These are phyloP conservation scores for Phaeosphaeriaceae sp. DNA, from an alignment of 2,329 filamentous ascomycete genomes.

Conservation along the genomic window DNA sequence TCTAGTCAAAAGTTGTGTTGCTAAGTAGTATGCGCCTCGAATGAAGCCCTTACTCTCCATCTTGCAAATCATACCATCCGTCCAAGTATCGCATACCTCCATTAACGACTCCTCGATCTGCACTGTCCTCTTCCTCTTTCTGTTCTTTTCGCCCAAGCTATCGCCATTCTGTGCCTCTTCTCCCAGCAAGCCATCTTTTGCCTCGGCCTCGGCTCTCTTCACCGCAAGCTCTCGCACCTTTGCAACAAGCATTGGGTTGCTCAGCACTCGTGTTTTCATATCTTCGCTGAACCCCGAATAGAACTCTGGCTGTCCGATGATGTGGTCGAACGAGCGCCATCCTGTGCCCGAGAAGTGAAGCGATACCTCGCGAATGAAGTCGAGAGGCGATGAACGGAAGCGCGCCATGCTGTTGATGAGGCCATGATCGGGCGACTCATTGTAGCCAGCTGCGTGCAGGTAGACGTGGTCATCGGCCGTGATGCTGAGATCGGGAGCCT, in stretches of 20 bases:
- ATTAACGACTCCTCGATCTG: slow-evolving; percentile 76
- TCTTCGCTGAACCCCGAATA: slow-evolving; percentile 90
- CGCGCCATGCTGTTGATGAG: slow-evolving; percentile 84
- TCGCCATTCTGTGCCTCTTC: slow-evolving; percentile 54
- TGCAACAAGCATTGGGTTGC: slow-evolving; percentile 73
- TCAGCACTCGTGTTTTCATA: slow-evolving; percentile 81
- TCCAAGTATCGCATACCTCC: slow-evolving; percentile 84
- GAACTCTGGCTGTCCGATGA: slow-evolving; percentile 91
- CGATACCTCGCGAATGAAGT: slow-evolving; percentile 92
- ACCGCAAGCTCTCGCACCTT: slow-evolving; percentile 80
- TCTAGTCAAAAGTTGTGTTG: slow-evolving; percentile 84
- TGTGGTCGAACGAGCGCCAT: slow-evolving; percentile 91
- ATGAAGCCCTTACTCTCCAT: slow-evolving; percentile 96
- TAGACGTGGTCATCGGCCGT: slow-evolving; percentile 52
- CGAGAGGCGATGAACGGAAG: slow-evolving; percentile 74
- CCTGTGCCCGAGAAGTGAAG: slow-evolving; percentile 91
- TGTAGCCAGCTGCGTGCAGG: slow-evolving; percentile 53
- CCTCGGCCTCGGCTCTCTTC: slow-evolving; percentile 75
- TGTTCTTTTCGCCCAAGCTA: slow-evolving; percentile 60
- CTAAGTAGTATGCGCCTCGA: slow-evolving; percentile 85
- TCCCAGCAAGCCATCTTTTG: slow-evolving; percentile 69
- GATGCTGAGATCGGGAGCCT: slow-evolving; percentile 55
- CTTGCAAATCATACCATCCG: slow-evolving; percentile 98
- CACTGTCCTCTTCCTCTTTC: slow-evolving; percentile 65
- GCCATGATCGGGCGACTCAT: slow-evolving; percentile 64